Percentiles rank a stretch among this genome's conserved stretches.
phyloP scores from a whole-genome alignment of 1,139 yeast genomes.

The Yamadazyma atlantica region DNA sequence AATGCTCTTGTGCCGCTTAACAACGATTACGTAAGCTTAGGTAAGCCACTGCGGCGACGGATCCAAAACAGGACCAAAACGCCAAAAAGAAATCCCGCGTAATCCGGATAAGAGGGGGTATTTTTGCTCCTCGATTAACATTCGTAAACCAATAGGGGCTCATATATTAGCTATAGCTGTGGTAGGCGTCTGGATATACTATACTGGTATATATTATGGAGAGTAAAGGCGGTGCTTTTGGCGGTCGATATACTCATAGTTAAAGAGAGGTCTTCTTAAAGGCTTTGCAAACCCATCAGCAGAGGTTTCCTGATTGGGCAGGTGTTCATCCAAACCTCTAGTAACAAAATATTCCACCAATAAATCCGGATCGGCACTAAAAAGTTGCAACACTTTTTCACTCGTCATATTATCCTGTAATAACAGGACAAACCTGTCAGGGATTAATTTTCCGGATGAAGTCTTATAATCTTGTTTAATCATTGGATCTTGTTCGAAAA shows the following conservation, averaged over 20 bases:
- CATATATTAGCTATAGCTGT: background rate
- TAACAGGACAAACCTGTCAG: constrained; percentile 12
- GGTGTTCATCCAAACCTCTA: constrained; percentile 29
- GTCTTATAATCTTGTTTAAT: constrained; percentile 16
- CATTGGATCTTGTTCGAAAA: constrained; percentile 18
- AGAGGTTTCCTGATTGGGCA: too few species aligned
- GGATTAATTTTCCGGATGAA: constrained; percentile 12
- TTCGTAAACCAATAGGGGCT: background rate
- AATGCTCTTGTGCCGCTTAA: background rate
- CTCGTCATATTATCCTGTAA: constrained; percentile 23
- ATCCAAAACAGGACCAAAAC: too few species aligned
- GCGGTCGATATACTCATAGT: constrained; percentile 26
- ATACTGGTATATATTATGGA: too few species aligned
- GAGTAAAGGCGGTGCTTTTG: constrained; percentile 12
- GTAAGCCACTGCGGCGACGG: too few species aligned
- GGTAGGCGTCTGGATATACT: too few species aligned
- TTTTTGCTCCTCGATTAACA: background rate
- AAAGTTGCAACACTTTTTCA: constrained; percentile 27
- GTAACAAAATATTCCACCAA: constrained; percentile 31
- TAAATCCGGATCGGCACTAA: constrained; percentile 19
- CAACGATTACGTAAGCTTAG: too few species aligned
- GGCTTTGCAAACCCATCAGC: constrained; percentile 29
- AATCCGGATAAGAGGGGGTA: too few species aligned
- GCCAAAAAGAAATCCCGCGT: too few species aligned
- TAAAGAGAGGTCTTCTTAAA: constrained; percentile 28